Base-by-base conservation (phyloP, 352 stramenopile genomes). In the Elongisporangium undulatum region DNA sequence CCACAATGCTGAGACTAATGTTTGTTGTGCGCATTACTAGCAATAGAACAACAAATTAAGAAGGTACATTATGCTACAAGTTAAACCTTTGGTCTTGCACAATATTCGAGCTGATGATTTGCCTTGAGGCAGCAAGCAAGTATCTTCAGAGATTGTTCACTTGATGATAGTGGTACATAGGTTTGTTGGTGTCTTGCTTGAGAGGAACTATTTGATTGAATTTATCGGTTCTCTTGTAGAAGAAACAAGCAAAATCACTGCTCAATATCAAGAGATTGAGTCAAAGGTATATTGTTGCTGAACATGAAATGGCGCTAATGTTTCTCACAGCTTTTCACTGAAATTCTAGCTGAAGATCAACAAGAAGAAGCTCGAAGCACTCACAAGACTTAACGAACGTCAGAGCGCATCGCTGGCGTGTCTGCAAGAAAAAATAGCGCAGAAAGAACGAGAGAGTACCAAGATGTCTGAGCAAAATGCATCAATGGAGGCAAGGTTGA, bases 291-390 rank as follows among this genome's bases (percentile, higher is more conserved):
- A 41, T 15, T 13, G 9, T 9, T 41, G 29, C 4, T 41, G 9
- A 15, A 1, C 4, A 15, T 41, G 29, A 41, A 15, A 41, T 41
- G 5, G 9, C 29, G 29, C 8, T 41, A 41, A 6, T 9, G 29
- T 15, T 13, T 41, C 2, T 9, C 29, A 15, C 8, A 4, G 29
- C 1, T 9, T 41, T 41, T 15, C 8, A 41, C 29, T 13, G 29
- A 34, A 1, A 41, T 41, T 15, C 8, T 41, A 63, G 58, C 49
- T 63, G 17, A 34, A 23, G 8, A 23, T 58, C 22, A 39, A 20
- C 15, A 50, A n/a, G 16, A 63, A 58, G 29, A 63, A 62, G 19
- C 50, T 24, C 20, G 39, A 53, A 20, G 51, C 58, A 0, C 23
- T 58, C 4, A 34, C 19, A 24, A 58, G 53, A 16, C 51, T 63